Percentiles rank a stretch among this genome's conserved stretches.
phyloP scores from a whole-genome alignment of 805 yeast species.

The Candida insectalens region DNA sequence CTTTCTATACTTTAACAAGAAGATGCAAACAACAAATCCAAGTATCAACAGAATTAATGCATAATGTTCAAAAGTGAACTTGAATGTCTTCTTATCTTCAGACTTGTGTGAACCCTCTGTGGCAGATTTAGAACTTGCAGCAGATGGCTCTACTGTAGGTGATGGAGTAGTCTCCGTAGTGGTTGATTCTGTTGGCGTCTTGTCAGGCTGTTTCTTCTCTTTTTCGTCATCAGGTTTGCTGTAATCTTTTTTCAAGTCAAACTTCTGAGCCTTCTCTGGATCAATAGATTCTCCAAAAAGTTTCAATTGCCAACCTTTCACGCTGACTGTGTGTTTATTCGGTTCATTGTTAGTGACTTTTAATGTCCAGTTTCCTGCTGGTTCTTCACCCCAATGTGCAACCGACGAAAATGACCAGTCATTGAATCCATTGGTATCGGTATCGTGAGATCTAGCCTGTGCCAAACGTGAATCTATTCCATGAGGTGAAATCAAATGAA shows the following conservation, averaged over 20 bases:
- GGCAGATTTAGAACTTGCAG: too few relatives aligned
- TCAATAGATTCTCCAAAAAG: conserved; percentile 77
- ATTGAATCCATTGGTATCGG: conserved; percentile 44
- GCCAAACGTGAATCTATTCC: conserved; percentile 73
- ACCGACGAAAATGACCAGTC: conserved; percentile 94
- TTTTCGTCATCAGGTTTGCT: too few relatives aligned
- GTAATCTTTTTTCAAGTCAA: conserved; percentile 40
- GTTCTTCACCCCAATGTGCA: conserved; percentile 93
- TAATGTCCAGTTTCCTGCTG: conserved; percentile 75
- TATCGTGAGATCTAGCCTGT: conserved; percentile 52
- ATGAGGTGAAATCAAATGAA: conserved; percentile 61
- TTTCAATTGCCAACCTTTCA: conserved; percentile 66
- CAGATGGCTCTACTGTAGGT: too few relatives aligned
- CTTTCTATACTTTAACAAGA: conserved; percentile 29
- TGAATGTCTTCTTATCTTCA: conserved; percentile 48
- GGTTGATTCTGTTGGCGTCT: conserved; percentile 1
- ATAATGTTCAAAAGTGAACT: too few relatives aligned
- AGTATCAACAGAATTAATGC: conserved; percentile 46
- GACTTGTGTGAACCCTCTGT: conserved; percentile 13
- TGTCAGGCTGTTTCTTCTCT: conserved; percentile 3
- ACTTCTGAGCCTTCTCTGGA: conserved; percentile 48
- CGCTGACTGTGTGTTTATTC: conserved; percentile 27
- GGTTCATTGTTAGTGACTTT: conserved; percentile 40
- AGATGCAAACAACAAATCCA: conserved; percentile 42
- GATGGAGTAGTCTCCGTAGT: conserved; percentile 10